Conservation (phyloP, 192 early-diverging fungal species). For the Coemansia sp. region DNA sequence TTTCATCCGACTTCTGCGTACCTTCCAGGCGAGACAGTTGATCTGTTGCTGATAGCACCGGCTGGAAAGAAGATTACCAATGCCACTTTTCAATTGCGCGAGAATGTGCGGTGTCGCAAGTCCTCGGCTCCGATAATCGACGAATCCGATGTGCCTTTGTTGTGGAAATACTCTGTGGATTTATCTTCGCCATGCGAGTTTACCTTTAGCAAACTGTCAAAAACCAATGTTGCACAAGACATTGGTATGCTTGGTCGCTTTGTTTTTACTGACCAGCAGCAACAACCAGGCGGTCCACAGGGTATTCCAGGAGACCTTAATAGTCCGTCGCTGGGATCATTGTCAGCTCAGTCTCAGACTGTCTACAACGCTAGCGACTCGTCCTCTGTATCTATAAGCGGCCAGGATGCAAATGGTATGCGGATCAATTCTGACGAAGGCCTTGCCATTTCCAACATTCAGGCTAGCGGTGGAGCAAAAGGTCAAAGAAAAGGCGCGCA, state of each 20-base stretch:
- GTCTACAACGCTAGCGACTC: slow-evolving; percentile 22
- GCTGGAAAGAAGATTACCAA: slow-evolving; percentile 40
- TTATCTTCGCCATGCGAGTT: slow-evolving; percentile 31
- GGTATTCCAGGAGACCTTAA: not conserved
- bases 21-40: slow-evolving; percentile 47
- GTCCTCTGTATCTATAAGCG: slow-evolving; percentile 10
- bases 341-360: slow-evolving; percentile 6
- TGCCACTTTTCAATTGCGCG: slow-evolving; percentile 43
- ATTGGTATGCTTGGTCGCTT: slow-evolving; percentile 49
- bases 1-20: slow-evolving; percentile 45
- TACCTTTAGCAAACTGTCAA: slow-evolving; percentile 45
- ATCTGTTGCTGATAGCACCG: slow-evolving; percentile 45
- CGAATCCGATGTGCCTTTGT: slow-evolving; percentile 52
- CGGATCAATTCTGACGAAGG: slow-evolving; percentile 21
- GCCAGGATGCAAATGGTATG: slow-evolving; percentile 1
- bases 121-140: slow-evolving; percentile 55
- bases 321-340: not conserved
- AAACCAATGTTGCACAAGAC: slow-evolving; percentile 39
- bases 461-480: slow-evolving; percentile 5
- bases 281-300: not conserved
- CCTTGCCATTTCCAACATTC: slow-evolving; percentile 23
- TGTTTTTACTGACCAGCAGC: slow-evolving; percentile 33
- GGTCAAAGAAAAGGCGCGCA: slow-evolving; percentile 4
- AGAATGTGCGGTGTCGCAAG: slow-evolving; percentile 53
- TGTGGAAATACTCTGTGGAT: slow-evolving; percentile 53